Conservation (phyloP, 1,139 yeast species). For the Groenewaldozyma sp. region DNA sequence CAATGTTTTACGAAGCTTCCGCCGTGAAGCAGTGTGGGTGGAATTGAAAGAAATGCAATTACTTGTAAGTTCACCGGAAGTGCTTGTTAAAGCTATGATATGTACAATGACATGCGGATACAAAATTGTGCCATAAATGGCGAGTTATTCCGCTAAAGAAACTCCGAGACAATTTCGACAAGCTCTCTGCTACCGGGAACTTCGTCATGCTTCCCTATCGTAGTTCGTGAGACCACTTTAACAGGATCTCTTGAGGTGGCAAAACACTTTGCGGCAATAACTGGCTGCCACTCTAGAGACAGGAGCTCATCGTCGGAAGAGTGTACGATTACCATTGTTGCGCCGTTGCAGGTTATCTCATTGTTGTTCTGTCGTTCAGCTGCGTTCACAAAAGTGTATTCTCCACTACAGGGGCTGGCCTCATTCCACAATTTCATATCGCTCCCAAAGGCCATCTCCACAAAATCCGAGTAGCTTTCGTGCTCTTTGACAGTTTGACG, state of each 20-base stretch:
- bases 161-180: background rate
- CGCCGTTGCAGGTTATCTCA: conserved; percentile 6
- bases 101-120: too few species aligned
- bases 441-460: conserved; percentile 37
- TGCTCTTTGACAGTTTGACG: conserved; percentile 36
- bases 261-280: conserved; percentile 13
- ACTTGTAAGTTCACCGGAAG: too few species aligned
- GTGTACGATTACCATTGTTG: conserved; percentile 26
- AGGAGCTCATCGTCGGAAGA: conserved; percentile 33
- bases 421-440: conserved; percentile 25
- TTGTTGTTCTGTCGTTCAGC: background rate
- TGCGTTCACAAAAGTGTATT: conserved; percentile 3
- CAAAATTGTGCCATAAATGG: too few species aligned
- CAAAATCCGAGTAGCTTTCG: conserved; percentile 36
- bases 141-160: background rate
- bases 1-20: too few species aligned
- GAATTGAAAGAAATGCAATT: too few species aligned
- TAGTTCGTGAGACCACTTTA: conserved; percentile 11
- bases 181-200: conserved; percentile 10
- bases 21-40: too few species aligned
- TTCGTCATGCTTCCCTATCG: conserved; percentile 28
- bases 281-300: conserved; percentile 25
- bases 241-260: conserved; percentile 1
- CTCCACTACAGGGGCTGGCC: conserved; percentile 21
- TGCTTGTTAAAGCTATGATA: too few species aligned